Base-by-base conservation (phyloP, 2,329 filamentous ascomycete genomes). In the Cladosporium sp. region DNA sequence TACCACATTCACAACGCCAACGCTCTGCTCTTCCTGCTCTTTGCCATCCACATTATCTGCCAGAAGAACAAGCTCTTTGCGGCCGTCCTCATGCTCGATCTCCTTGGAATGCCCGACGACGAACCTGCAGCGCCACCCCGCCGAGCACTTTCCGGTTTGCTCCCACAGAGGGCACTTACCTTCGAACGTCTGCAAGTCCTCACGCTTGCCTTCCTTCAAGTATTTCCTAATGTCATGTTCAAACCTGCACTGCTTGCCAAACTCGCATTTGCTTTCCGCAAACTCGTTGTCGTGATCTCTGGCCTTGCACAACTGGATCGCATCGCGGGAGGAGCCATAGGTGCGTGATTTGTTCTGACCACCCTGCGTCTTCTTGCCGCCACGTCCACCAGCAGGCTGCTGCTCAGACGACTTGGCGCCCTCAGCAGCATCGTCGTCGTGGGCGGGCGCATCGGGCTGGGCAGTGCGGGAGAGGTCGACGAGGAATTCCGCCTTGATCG, bases 111-210 rank as follows among this genome's bases (percentile, higher is more conserved):
- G 93, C 57, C 89, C 95, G 57, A 80, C 80, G 33, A 89, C 86
- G 65, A 96, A 95, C 18, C 92, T 86, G 68, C 93, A 98, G 68
- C 92, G 95, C 91, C 92, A 98, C 5, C 93, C 93, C 11, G 86
- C 82, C 45, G 81, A 79, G 63, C 93, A 98, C 56, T 77, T 82
- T 10, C 91, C 91, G 58, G 85, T 81, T 13, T 77, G 75, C 59
- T 88, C 84, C 69, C 83, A 96, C 8, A 95, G 80, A 0, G 91
- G 92, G 65, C 93, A 98, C 56, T 85, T 77, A 6, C 88, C 86
- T 40, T 77, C 78, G 63, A 95, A 86, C 0, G 86, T 89, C 4
- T 79, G 78, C 37, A 96, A 76, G 64, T 97, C 89, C 55, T 82
- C 82, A 42, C 89, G 83, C 59, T 92, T 91, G 56, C 90, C 87